Evolutionary conservation across 768 basidiomycete genomes (phyloP), one percentile per base, ranked within the genome.

Genomic region (Hysterangium stoloniferum): DNA sequence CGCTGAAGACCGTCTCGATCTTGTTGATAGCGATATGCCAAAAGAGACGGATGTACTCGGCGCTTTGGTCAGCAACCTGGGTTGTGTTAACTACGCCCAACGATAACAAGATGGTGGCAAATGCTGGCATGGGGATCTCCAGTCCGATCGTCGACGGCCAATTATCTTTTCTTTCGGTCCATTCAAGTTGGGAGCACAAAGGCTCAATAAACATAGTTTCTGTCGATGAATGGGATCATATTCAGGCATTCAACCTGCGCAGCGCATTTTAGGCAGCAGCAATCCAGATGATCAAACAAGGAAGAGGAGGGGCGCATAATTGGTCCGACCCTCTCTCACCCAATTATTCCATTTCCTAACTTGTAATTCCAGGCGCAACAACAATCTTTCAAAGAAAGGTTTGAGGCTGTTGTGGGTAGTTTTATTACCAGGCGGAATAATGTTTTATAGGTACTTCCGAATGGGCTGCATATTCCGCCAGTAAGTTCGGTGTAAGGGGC

Each of bases 191-290:
- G 15, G 20, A 35, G 12, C n/a, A n/a, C n/a, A n/a, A n/a, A n/a
- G n/a, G n/a, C n/a, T n/a, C n/a, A n/a, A n/a, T n/a, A n/a, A n/a
- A n/a, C 25, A n/a, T n/a, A 50, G 48, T 17, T n/a, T 27, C 45
- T 48, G 35, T 25, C 9, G 47, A 46, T 20, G 45, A 47, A n/a
- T 45, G 45, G 52, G 43, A 47, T n/a, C 63, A 58, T 58, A 34
- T 65, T 5, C 64, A 75, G 53, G 65, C 69, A 4, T 65, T 82
- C 56, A 84, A 84, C 57, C 7, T 57, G 61, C 52, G 44, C 5
- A 42, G 52, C 44, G 27, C 42, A 37, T 46, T 54, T 19, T 31
- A 54, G 45, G 28, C 38, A 20, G 53, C 53, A 2, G 53, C 53
- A n/a, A 20, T 41, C 22, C 53, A 54, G 24, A 54, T 54, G 53